Evolutionary conservation across 2,329 filamentous ascomycete genomes (phyloP).

Genomic region (Phaeomoniella chlamydospora): DNA sequence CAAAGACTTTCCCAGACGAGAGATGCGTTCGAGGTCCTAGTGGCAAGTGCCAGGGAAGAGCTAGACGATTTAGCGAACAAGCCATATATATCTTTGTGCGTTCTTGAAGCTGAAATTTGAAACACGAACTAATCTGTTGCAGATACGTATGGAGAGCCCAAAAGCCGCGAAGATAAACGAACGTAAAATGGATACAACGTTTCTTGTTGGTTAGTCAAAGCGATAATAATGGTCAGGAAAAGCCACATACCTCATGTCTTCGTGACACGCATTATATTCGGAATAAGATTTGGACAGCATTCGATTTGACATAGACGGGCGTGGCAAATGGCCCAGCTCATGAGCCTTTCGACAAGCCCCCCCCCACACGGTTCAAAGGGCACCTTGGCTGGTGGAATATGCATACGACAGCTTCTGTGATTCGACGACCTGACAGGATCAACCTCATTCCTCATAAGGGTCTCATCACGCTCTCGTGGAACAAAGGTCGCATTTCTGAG

Average conservation of each 20-base stretch:
- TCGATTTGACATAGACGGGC: too few species aligned
- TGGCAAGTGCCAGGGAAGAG: conserved; percentile 11
- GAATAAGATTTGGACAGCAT: too few species aligned
- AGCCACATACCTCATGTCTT: background rate
- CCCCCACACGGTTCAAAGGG: too few species aligned
- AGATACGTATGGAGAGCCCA: background rate
- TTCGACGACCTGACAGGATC: too few species aligned
- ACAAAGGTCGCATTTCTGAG: too few species aligned
- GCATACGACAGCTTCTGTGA: too few species aligned
- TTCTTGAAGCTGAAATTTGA: conserved; percentile 19
- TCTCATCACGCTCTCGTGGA: too few species aligned
- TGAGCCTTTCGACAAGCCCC: too few species aligned
- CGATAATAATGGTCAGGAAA: background rate
- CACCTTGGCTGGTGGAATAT: too few species aligned
- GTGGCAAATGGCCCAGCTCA: too few species aligned
- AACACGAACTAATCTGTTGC: background rate
- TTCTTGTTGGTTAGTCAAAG: background rate
- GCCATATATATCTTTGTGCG: conserved; percentile 13
- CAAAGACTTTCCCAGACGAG: background rate
- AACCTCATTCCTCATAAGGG: too few species aligned
- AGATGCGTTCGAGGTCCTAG: conserved; percentile 6
- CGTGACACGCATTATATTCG: too few species aligned
- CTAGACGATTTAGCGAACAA: conserved; percentile 9
- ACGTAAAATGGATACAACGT: background rate
- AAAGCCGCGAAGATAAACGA: background rate